These are phyloP conservation scores for Carex scoparia DNA, from an alignment of 176 grass and related monocot species.

Conservation along the genomic window DNA sequence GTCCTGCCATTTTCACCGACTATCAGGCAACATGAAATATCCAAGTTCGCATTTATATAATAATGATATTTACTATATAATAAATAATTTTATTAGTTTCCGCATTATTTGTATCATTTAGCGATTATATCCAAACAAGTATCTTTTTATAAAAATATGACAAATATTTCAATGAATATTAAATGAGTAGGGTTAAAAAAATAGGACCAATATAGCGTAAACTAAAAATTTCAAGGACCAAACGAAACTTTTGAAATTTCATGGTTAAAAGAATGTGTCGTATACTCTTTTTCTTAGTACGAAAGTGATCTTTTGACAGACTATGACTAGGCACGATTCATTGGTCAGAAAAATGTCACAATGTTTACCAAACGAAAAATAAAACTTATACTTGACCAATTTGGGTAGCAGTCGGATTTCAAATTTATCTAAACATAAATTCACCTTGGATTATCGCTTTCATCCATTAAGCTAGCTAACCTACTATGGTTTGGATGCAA, in stretches of 20 bases:
- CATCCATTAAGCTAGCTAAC: not conserved
- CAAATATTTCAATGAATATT: too few relatives aligned
- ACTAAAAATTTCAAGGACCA: too few relatives aligned
- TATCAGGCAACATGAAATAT: too few relatives aligned
- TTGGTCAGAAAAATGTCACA: not conserved
- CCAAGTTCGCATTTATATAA: too few relatives aligned
- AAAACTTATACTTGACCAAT: not conserved
- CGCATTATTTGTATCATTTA: too few relatives aligned
- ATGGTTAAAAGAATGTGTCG: too few relatives aligned
- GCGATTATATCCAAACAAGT: too few relatives aligned
- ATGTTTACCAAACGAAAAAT: not conserved
- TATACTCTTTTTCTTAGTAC: not conserved
- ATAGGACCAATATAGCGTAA: too few relatives aligned
- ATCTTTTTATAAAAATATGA: too few relatives aligned
- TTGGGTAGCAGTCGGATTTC: not conserved
- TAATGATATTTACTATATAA: not conserved
- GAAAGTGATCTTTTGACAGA: not conserved
- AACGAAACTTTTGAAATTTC: too few relatives aligned
- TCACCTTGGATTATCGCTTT: not conserved
- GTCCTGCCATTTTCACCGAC: too few relatives aligned
- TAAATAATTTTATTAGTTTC: not conserved
- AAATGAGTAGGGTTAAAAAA: too few relatives aligned
- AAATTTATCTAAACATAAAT: not conserved
- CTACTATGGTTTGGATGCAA: not conserved
- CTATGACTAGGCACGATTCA: not conserved